Percentiles rank a stretch among this genome's conserved stretches.
phyloP scores from a whole-genome alignment of 495 filamentous ascomycete species.

The Xylaria acuta region DNA sequence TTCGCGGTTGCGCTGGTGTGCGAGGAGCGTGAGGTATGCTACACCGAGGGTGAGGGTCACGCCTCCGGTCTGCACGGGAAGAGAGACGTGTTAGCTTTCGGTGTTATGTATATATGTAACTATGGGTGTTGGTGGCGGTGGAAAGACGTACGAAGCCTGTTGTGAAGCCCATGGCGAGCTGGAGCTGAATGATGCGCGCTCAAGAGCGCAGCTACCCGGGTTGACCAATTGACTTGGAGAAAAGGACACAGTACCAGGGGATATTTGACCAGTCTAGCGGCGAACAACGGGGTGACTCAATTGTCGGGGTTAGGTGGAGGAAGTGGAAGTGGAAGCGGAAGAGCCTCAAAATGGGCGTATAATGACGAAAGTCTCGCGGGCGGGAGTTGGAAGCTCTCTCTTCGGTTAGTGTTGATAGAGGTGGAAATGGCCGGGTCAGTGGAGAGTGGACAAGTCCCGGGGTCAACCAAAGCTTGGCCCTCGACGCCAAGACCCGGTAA shows the following conservation, averaged over 20 bases:
- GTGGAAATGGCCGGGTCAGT: too few relatives aligned
- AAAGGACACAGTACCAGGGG: background rate
- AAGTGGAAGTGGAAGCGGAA: background rate
- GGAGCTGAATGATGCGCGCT: slow-evolving; percentile 25
- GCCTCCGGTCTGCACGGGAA: slow-evolving; percentile 69
- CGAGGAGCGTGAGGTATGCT: slow-evolving; percentile 78
- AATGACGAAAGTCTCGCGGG: slow-evolving; percentile 37
- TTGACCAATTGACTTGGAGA: slow-evolving; percentile 28
- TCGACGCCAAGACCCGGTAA: slow-evolving; percentile 1
- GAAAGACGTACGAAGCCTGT: slow-evolving; percentile 75
- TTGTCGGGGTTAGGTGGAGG: slow-evolving; percentile 5
- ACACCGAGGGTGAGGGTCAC: slow-evolving; percentile 82
- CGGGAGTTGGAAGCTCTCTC: background rate
- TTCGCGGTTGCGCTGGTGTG: slow-evolving; percentile 74
- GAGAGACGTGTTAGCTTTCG: slow-evolving; percentile 29
- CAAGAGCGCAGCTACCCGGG: slow-evolving; percentile 32
- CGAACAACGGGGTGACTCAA: background rate
- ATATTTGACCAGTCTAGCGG: background rate
- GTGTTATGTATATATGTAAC: slow-evolving; percentile 4
- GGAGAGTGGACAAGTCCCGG: background rate
- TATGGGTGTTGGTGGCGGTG: background rate
- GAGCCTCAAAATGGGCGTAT: background rate
- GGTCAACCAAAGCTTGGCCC: background rate
- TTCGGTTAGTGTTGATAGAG: too few relatives aligned
- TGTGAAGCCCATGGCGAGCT: slow-evolving; percentile 72